Evolutionary conservation across 176 grass and related monocot species (phyloP).

Genomic region (Ampelocalamus luodianensis): DNA sequence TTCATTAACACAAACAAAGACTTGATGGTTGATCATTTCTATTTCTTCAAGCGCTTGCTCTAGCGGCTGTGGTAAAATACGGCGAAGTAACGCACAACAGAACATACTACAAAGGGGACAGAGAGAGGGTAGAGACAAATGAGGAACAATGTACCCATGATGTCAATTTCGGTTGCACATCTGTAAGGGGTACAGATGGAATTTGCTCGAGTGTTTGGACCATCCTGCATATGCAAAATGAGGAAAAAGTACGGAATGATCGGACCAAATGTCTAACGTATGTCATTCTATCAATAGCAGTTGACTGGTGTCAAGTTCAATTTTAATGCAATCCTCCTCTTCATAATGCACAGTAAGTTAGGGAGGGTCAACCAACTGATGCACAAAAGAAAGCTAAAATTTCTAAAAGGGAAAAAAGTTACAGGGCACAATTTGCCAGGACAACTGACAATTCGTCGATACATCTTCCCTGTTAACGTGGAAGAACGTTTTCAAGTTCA

Average conservation of each 20-base stretch:
- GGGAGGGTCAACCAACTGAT: slow-evolving; percentile 18
- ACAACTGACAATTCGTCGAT: slow-evolving; percentile 70
- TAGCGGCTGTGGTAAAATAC: slow-evolving; percentile 53
- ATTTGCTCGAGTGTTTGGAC: slow-evolving; percentile 84
- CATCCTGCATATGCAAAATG: slow-evolving; percentile 70
- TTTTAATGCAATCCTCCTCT: not conserved
- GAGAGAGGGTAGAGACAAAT: slow-evolving; percentile 11
- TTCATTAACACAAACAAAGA: slow-evolving; percentile 83
- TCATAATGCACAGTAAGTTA: not conserved
- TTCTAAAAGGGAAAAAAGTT: not conserved
- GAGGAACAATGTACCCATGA: slow-evolving; percentile 70
- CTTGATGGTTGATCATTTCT: slow-evolving; percentile 74
- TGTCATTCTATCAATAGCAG: slow-evolving; percentile 4
- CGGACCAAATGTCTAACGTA: slow-evolving; percentile 8
- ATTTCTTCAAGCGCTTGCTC: slow-evolving; percentile 76
- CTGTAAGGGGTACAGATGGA: slow-evolving; percentile 57
- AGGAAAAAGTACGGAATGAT: slow-evolving; percentile 13
- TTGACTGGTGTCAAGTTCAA: not conserved
- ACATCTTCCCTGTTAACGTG: slow-evolving; percentile 77
- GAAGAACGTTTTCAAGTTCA: slow-evolving; percentile 82
- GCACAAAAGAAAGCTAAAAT: slow-evolving; percentile 15
- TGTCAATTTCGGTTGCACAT: slow-evolving; percentile 73
- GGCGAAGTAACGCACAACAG: not conserved
- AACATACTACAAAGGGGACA: not conserved
- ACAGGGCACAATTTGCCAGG: not conserved